Evolutionary conservation across 257 asterid species (phyloP).

Genomic region (Lycium barbarum): DNA sequence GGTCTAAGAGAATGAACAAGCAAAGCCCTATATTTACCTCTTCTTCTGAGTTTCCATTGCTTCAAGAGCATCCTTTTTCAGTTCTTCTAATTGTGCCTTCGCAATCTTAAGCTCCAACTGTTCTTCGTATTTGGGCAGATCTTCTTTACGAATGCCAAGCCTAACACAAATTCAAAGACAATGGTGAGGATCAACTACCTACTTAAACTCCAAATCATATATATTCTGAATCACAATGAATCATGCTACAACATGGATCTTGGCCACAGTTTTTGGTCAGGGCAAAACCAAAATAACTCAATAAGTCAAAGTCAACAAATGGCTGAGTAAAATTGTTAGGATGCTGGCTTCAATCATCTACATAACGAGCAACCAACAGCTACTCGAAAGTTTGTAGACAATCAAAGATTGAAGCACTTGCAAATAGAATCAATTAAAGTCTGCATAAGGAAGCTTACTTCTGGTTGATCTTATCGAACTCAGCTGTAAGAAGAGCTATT

Average conservation of each 20-base stretch:
- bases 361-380: background rate
- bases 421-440: background rate
- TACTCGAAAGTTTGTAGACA: background rate
- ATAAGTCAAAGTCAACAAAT: slow-evolving; percentile 3
- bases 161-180: slow-evolving; percentile 40
- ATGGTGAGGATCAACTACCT: slow-evolving; percentile 19
- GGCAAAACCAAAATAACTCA: background rate
- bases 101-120: slow-evolving; percentile 85
- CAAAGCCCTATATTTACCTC: slow-evolving; percentile 47
- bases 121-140: slow-evolving; percentile 87
- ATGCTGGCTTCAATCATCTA: background rate
- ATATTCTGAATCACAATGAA: background rate
- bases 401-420: background rate
- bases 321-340: background rate
- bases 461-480: slow-evolving; percentile 88
- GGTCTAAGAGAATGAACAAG: background rate
- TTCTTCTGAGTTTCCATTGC: slow-evolving; percentile 98
- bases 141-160: slow-evolving; percentile 81
- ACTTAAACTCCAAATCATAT: background rate
- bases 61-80: slow-evolving; percentile 82
- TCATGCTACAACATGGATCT: background rate
- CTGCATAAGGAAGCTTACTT: slow-evolving; percentile 60
- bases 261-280: background rate
- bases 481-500: slow-evolving; percentile 76
- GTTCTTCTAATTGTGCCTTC: slow-evolving; percentile 84